Conservation (phyloP, 176 grass and related monocot species). For the Lolium perenne region DNA sequence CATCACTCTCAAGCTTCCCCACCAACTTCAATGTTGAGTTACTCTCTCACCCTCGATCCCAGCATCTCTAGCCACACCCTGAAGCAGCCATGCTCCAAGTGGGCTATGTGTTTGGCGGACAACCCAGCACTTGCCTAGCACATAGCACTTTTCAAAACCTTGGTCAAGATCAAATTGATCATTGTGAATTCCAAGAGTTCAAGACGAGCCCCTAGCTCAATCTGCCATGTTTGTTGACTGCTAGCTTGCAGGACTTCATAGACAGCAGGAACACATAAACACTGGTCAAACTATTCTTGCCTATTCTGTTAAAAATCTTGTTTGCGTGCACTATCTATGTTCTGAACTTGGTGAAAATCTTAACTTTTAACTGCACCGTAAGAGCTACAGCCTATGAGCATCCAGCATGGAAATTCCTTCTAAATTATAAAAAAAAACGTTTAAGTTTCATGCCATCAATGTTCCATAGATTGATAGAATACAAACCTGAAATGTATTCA, state of each 20-base stretch:
- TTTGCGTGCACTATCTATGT: not conserved
- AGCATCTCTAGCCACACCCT: not conserved
- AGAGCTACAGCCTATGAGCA: not conserved
- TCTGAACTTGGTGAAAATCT: not conserved
- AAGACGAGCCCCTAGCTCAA: not conserved
- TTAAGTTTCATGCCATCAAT: not conserved
- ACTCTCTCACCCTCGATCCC: not conserved
- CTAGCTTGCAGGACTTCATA: not conserved
- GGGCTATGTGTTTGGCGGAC: not conserved
- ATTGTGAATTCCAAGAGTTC: not conserved
- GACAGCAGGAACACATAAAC: not conserved
- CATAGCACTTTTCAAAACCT: not conserved
- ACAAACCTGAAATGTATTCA: not conserved
- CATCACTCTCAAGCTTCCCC: too few relatives aligned
- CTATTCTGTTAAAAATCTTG: not conserved
- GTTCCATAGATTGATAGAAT: not conserved
- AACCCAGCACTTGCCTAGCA: not conserved
- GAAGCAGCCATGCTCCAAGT: not conserved
- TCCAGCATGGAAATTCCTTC: slow-evolving; percentile 8
- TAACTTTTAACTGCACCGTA: not conserved
- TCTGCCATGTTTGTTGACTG: not conserved
- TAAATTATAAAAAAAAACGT: not conserved
- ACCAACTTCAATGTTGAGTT: not conserved
- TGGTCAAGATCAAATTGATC: slow-evolving; percentile 17
- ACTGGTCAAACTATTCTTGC: not conserved